phyloP scores from a whole-genome alignment of 768 basidiomycete species.

The Polyporus arcularius region DNA sequence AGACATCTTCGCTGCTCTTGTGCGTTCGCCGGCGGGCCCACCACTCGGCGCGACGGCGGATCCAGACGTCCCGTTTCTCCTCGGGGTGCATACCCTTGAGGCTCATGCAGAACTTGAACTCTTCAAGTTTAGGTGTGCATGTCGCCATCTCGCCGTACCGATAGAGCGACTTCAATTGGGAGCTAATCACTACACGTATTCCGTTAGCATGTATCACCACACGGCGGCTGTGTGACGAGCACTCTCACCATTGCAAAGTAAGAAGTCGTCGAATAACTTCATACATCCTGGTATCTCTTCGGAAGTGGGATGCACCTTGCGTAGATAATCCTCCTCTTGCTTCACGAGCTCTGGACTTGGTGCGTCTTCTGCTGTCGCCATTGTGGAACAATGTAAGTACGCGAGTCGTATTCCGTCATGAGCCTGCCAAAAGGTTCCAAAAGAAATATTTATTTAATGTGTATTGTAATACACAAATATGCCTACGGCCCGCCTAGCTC shows the following conservation, averaged over 20 bases:
- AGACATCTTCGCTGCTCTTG: constrained; percentile 93
- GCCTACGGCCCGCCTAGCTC: constrained; percentile 56
- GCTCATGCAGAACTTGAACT: constrained; percentile 94
- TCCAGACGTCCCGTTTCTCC: constrained; percentile 80
- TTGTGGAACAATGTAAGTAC: neutral
- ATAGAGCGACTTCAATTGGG: constrained; percentile 85
- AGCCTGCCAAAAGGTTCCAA: neutral
- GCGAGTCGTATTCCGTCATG: too few species aligned
- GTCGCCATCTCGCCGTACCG: constrained; percentile 74
- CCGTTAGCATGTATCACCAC: neutral
- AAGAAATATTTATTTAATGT: neutral
- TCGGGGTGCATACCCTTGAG: constrained; percentile 79
- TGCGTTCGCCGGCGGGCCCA: constrained; percentile 79
- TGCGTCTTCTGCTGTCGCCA: constrained; percentile 35
- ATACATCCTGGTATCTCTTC: constrained; percentile 86
- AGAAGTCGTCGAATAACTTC: constrained; percentile 69
- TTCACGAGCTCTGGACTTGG: constrained; percentile 50
- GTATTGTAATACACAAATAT: neutral
- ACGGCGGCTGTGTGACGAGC: neutral
- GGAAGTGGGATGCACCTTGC: constrained; percentile 65
- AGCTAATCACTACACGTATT: constrained; percentile 58
- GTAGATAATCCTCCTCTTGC: constrained; percentile 71
- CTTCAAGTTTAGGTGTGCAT: constrained; percentile 79
- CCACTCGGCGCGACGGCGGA: constrained; percentile 87
- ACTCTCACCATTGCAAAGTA: constrained; percentile 65